Evolutionary conservation across 345 rosid genomes (phyloP), one percentile per base, ranked within the genome.

Genomic region (Camelina sativa): DNA sequence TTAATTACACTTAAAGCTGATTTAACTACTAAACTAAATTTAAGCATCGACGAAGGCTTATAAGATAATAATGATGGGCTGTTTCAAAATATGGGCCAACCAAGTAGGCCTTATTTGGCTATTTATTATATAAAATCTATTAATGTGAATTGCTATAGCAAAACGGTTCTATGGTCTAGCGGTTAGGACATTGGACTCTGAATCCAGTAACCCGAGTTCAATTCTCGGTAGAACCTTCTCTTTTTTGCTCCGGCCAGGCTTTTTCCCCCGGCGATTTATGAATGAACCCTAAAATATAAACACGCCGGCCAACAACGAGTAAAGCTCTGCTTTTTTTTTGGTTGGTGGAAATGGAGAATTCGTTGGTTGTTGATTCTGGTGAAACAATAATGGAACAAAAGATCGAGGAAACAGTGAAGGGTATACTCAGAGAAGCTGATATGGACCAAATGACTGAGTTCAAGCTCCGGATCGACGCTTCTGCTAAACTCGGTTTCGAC

Each of bases 201-300:
- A 91, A 91, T 91, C 89, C 86, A 86, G 86, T 91, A 91, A 84
- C 97, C 92, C 92, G 94, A 91, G 94, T 93, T 93, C 97, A 89
- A 91, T 47, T 88, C 88, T 93, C 90, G 91, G 96, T 91, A 82
- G 97, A 84, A 93, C 91, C 90, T 88, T 8, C 0, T 0, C 32
- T 41, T 0, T 4, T 47, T 59, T 61, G 32, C 37, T 37, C 65
- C 66, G 59, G 3, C 58, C 32, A 22, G 0, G 4, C 2, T 59
- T 38, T 13, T 37, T 37, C 37, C 22, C 25, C 22, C 62, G 17
- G 44, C 72, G 73, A 58, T 58, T 64, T 60, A 12, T 32, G 55
- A 78, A 55, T 40, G 55, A 78, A 55, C 77, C 77, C 80, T 75
- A 65, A 38, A 4, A 43, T 8, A 37, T 66, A 28, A 23, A 28